Base-by-base conservation (phyloP, 192 early-diverging fungal genomes). In the Coemansia sp. region DNA sequence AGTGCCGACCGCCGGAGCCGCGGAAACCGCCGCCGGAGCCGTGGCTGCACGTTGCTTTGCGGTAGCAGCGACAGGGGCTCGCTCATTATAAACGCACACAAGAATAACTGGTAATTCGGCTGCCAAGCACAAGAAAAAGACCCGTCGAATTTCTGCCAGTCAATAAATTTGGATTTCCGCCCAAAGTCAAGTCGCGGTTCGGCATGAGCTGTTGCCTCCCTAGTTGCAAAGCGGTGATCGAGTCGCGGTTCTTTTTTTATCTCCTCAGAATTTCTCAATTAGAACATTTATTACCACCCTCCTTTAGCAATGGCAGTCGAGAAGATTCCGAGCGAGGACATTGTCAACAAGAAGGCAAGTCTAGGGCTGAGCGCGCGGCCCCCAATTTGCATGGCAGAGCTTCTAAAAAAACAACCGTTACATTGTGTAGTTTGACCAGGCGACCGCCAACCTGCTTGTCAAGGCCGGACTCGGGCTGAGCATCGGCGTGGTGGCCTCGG, bases 401-500 rank as follows among this genome's bases (percentile, higher is more conserved):
- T n/a, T n/a, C n/a, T n/a, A n/a, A n/a, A n/a, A n/a, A n/a, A n/a
- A n/a, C n/a, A 50, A 27, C 39, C 29, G n/a, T 40, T 63, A 0
- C 6, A 23, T 29, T 48, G 11, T 75, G 62, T 78, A 94, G 92
- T 94, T 88, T 80, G 92, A 94, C 79, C 80, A 82, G 60, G 86
- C 85, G 36, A 70, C 91, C 15, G 85, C 90, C 42, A 91, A 94
- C 80, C 75, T 87, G 46, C 64, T 88, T 30, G 83, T 92, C 41
- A 91, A 91, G 76, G 80, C 84, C 34, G 90, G 88, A 14, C 75
- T 90, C 47, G 92, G 90, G 50, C 67, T 91, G 51, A 85, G 85
- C 60, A 86, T 88, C 44, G 92, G 92, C 61, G 82, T 94, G 57
- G 89, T 90, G n/a, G 82, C 87, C 25, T 91, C 90, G 19, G 90